These are phyloP conservation scores for Acanthamoeba quina DNA, from an alignment of 208 protist genomes.

Conservation along the genomic window DNA sequence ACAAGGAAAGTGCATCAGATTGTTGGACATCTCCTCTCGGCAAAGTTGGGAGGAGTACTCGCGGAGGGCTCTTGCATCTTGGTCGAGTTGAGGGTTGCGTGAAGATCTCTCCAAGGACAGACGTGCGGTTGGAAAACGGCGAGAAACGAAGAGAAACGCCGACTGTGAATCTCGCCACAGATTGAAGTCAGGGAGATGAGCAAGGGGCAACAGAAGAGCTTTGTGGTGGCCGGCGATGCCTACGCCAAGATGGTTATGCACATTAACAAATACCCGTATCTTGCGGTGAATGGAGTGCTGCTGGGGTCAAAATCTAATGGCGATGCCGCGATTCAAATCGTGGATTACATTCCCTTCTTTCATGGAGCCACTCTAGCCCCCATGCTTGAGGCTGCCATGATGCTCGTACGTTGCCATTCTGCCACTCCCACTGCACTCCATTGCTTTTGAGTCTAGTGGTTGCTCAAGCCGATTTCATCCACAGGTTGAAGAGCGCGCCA, in stretches of 20 bases:
- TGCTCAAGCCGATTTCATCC: neutral
- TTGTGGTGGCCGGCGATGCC: constrained; percentile 46
- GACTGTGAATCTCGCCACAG: neutral
- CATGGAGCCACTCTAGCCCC: constrained; percentile 40
- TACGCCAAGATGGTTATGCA: constrained; percentile 59
- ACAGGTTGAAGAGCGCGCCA: neutral
- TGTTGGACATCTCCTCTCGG: too few relatives aligned
- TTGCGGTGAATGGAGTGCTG: constrained; percentile 52
- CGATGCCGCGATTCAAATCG: constrained; percentile 9
- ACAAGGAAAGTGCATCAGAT: neutral
- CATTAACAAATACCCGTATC: constrained; percentile 53
- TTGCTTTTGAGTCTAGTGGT: neutral
- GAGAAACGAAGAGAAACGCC: neutral
- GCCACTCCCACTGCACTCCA: neutral
- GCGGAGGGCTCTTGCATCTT: neutral
- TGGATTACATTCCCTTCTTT: constrained; percentile 68
- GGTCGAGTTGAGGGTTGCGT: too few relatives aligned
- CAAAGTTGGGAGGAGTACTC: neutral
- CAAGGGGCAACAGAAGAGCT: neutral
- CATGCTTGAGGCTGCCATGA: constrained; percentile 59
- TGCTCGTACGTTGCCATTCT: neutral
- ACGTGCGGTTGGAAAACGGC: too few relatives aligned
- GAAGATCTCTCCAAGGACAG: neutral
- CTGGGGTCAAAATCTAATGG: constrained; percentile 1
- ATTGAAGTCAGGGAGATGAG: neutral